Evolutionary conservation across 208 protist species (phyloP).

Genomic region (Trichomonas vaginalis): DNA sequence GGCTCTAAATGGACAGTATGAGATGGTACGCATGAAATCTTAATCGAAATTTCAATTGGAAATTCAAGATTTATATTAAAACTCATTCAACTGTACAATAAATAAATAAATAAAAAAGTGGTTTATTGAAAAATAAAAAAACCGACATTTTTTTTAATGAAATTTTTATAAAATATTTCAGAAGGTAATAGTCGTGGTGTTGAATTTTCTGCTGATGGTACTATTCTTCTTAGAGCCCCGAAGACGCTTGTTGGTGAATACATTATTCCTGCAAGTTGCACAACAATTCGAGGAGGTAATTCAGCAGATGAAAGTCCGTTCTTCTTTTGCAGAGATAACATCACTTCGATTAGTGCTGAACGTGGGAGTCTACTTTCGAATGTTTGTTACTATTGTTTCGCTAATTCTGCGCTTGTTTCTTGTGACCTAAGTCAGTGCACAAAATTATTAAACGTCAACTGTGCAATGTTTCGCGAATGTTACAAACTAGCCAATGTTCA

Average conservation of each 20-base stretch:
- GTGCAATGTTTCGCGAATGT: neutral
- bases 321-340: neutral
- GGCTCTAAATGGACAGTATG: no score
- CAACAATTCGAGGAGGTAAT: neutral
- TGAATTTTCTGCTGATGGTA: no score
- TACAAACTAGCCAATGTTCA: neutral
- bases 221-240: no score
- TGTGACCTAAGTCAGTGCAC: neutral
- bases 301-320: neutral
- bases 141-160: no score
- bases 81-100: no score
- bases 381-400: neutral
- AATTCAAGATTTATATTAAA: no score
- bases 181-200: no score
- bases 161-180: no score
- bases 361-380: neutral
- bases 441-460: neutral
- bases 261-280: neutral
- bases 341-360: neutral
- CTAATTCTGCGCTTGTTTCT: neutral
- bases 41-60: no score
- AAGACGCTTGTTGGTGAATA: neutral
- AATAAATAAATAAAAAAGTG: no score
- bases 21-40: no score
- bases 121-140: no score